Base-by-base conservation (phyloP, 805 yeast genomes). In the Ogataea pini region DNA sequence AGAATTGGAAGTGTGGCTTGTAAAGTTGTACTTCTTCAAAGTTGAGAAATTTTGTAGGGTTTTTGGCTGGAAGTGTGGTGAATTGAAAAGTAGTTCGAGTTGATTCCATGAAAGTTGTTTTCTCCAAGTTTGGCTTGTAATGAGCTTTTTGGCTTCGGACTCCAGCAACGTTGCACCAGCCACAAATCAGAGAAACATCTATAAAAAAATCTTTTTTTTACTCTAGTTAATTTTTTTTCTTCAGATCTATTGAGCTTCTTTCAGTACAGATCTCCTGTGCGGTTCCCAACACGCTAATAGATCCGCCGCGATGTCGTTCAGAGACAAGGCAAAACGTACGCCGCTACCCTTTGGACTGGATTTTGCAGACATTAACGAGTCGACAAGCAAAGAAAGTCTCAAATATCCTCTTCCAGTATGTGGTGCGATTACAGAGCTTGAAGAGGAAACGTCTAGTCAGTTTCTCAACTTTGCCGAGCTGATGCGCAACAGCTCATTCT, bases 321-420 rank as follows among this genome's bases (percentile, higher is more conserved):
- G 81, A 55, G 72, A 72, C 28, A 74, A 76, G 48, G 70, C 72
- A 39, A 66, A 73, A 20, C 72, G 79, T 57, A 57, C 68, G 5
- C 34, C 69, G 55, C 67, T 85, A 44, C 91, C 91, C n/a, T 83
- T 85, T 65, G 91, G 94, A 9, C 65, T 86, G 43, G 88, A 82
- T 44, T 83, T 80, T 62, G 72, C 77, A 25, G 92, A 86, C 60
- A 72, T 85, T 19, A 64, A 63, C 38, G 64, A 72, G 42, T 69
- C 74, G 48, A 62, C 73, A 51, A 20, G 55, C 7, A 52, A 54
- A n/a, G 62, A 73, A 55, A 56, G 59, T 34, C 44, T 57, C 46
- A 67, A 70, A 62, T 76, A 63, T 65, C 71, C 79, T 19, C 62
- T 86, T 18, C 94, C 94, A 1, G 78, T 86, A 3, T 81, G 82